phyloP scores from a whole-genome alignment of 2,329 filamentous ascomycete genomes.

The Xylaria sp. region DNA sequence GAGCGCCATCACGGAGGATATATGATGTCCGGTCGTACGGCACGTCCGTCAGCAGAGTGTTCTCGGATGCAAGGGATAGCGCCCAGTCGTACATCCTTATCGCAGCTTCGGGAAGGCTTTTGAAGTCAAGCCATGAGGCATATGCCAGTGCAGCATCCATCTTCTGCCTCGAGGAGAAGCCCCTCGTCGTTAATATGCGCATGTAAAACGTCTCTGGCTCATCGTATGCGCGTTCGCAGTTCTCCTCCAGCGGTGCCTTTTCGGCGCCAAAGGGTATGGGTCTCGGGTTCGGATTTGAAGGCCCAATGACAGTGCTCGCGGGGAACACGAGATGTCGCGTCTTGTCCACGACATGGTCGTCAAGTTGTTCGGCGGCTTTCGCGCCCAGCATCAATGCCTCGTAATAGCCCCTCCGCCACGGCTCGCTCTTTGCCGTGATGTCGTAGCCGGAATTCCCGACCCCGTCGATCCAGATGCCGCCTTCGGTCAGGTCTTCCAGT shows the following conservation, averaged over 20 bases:
- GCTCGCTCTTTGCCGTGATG: slow-evolving; percentile 77
- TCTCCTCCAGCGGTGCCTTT: slow-evolving; percentile 75
- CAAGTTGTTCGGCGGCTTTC: slow-evolving; percentile 80
- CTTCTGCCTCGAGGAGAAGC: slow-evolving; percentile 81
- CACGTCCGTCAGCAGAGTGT: slow-evolving; percentile 47
- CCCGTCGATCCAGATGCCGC: slow-evolving; percentile 63
- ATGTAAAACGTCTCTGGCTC: slow-evolving; percentile 81
- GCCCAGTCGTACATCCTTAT: slow-evolving; percentile 80
- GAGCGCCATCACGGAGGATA: slow-evolving; percentile 68
- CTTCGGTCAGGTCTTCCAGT: slow-evolving; percentile 65
- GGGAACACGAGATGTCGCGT: slow-evolving; percentile 75
- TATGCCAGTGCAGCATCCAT: slow-evolving; percentile 85
- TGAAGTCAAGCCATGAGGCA: slow-evolving; percentile 86
- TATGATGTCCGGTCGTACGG: slow-evolving; percentile 71
- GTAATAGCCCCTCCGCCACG: slow-evolving; percentile 88
- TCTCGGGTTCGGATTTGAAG: slow-evolving; percentile 82
- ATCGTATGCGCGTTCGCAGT: slow-evolving; percentile 76
- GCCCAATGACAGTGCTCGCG: slow-evolving; percentile 78
- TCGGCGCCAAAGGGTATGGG: slow-evolving; percentile 73
- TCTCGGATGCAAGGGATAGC: slow-evolving; percentile 74
- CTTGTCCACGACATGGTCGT: slow-evolving; percentile 79
- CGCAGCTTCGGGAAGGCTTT: slow-evolving; percentile 71
- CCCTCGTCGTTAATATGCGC: slow-evolving; percentile 81
- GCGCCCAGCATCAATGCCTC: slow-evolving; percentile 82
- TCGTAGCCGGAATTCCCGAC: slow-evolving; percentile 69